A percentile compares a stretch with the other conserved stretches of the same genome.
phyloP scores from a whole-genome alignment of 2,329 filamentous ascomycete species.

The Thermomyces lanuginosus region DNA sequence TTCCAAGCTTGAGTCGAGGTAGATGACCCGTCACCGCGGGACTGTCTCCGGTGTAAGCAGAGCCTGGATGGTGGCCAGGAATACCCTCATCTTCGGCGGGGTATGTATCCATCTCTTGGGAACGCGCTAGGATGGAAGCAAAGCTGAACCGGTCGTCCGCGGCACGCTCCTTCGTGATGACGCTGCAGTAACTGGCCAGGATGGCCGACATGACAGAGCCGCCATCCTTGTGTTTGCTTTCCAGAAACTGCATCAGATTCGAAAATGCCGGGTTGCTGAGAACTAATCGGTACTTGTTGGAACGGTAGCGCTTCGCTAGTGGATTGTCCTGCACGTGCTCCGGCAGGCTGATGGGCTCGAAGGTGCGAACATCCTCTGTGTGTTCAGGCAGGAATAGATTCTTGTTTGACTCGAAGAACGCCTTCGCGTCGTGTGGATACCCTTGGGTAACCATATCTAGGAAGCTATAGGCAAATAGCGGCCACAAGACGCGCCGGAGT shows the following conservation, averaged over 20 bases:
- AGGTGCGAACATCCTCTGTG: constrained; percentile 57
- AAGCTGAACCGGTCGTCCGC: constrained; percentile 44
- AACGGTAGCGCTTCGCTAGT: constrained; percentile 63
- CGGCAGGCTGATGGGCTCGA: constrained; percentile 59
- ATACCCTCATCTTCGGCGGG: constrained; percentile 54
- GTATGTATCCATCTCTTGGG: constrained; percentile 38
- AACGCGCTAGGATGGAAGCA: constrained; percentile 41
- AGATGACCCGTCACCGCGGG: constrained; percentile 40
- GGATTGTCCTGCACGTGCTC: constrained; percentile 63
- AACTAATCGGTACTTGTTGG: constrained; percentile 77
- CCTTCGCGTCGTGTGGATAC: constrained; percentile 54
- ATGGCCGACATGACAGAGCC: constrained; percentile 63
- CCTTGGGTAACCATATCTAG: constrained; percentile 60
- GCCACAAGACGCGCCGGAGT: constrained; percentile 75
- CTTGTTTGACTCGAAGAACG: constrained; percentile 55
- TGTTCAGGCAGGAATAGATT: constrained; percentile 60
- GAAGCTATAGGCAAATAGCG: constrained; percentile 84
- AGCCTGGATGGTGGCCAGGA: constrained; percentile 49
- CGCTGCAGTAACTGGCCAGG: constrained; percentile 44
- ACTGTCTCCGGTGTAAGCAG: constrained; percentile 42
- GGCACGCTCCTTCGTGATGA: constrained; percentile 43
- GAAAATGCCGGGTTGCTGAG: constrained; percentile 73
- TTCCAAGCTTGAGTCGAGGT: constrained; percentile 56
- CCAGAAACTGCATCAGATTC: constrained; percentile 72
- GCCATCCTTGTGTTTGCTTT: constrained; percentile 68